These are phyloP conservation scores for Quercus wislizeni DNA, from an alignment of 306 rosid genomes.

Conservation along the genomic window DNA sequence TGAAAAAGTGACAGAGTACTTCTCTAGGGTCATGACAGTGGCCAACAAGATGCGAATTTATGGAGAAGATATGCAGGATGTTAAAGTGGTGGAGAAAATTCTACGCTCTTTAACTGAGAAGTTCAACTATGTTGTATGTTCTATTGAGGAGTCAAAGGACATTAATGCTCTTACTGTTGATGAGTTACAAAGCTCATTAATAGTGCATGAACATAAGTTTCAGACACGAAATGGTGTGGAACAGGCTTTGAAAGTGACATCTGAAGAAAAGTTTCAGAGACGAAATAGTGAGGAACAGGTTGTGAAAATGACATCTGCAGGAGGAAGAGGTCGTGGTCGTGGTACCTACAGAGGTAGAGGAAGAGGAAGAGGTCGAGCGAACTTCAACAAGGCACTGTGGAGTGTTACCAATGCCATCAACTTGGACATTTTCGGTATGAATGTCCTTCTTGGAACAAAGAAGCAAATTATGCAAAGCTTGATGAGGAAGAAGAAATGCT, in stretches of 20 bases:
- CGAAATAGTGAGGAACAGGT: neutral
- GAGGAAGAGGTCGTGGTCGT: constrained; percentile 8
- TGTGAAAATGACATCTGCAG: neutral
- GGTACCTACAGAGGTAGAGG: constrained; percentile 4
- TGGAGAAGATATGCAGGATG: constrained; percentile 9
- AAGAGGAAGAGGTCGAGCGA: neutral
- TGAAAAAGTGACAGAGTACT: constrained; percentile 9
- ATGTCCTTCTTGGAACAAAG: constrained; percentile 10
- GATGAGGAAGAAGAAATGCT: constrained; percentile 21
- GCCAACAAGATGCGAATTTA: constrained; percentile 7
- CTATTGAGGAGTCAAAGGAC: neutral
- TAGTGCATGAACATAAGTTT: neutral
- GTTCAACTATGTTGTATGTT: neutral
- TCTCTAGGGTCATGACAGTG: constrained; percentile 12
- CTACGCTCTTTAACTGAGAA: neutral
- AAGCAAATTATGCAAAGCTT: constrained; percentile 9
- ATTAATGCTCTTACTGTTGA: neutral
- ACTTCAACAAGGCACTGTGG: constrained; percentile 7
- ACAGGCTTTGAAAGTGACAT: neutral
- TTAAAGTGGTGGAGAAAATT: neutral
- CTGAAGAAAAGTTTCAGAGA: neutral
- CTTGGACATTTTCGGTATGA: constrained; percentile 14
- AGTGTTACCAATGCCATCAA: constrained; percentile 19
- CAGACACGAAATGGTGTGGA: neutral
- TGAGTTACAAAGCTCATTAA: neutral